phyloP scores from a whole-genome alignment of 352 stramenopile genomes.

The Phytopythium helicoides region DNA sequence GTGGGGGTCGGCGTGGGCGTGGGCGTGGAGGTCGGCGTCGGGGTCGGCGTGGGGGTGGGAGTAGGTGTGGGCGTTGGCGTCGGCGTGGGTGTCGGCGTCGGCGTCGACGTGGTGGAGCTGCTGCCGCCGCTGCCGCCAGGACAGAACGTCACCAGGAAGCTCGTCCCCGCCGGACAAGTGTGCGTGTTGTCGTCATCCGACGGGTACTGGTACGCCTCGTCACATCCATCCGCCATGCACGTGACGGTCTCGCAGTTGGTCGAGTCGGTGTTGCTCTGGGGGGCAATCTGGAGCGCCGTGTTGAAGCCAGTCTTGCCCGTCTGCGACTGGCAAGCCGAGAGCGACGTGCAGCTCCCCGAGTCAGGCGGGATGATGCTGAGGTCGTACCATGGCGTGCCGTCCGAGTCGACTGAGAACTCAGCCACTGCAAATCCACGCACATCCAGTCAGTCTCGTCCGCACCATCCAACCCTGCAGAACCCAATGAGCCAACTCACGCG shows the following conservation, averaged over 20 bases:
- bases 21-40: constrained; percentile 15
- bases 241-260: constrained; percentile 42
- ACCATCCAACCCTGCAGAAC: neutral
- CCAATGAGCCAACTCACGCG: constrained; percentile 16
- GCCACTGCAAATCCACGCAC: constrained; percentile 27
- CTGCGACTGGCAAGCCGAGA: constrained; percentile 36
- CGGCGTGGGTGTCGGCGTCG: constrained; percentile 11
- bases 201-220: constrained; percentile 59
- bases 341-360: constrained; percentile 35
- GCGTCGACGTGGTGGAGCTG: constrained; percentile 20
- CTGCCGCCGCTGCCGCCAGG: constrained; percentile 36
- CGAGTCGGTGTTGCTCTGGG: constrained; percentile 34
- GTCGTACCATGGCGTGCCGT: constrained; percentile 49
- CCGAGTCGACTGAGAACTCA: constrained; percentile 43
- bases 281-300: constrained; percentile 51
- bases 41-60: constrained; percentile 11
- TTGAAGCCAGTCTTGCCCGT: constrained; percentile 64
- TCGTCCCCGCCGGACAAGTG: constrained; percentile 45
- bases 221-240: constrained; percentile 48
- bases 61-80: constrained; percentile 18
- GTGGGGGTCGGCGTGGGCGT: constrained; percentile 17
- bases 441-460: constrained; percentile 1
- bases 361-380: constrained; percentile 56
- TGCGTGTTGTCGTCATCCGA: constrained; percentile 61
- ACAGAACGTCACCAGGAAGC: constrained; percentile 73